Base-by-base conservation (phyloP, 768 basidiomycete genomes). In the Lactifluus subvellereus region DNA sequence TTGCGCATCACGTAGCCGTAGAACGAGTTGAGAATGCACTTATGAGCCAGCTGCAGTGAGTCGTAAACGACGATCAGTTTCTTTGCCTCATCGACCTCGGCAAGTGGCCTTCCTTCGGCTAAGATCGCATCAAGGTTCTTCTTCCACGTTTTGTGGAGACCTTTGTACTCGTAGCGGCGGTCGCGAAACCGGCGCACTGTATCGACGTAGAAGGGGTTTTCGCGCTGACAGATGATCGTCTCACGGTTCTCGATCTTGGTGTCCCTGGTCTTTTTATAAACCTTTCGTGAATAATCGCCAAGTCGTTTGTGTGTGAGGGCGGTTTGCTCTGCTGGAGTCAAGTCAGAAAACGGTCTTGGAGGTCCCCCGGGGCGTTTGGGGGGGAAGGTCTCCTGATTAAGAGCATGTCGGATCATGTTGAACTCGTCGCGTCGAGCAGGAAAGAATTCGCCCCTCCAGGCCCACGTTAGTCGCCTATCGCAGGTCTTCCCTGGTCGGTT, bases 1-100 rank as follows among this genome's bases (percentile, higher is more conserved):
- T 99, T 98, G 45, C 97, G 86, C 97, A 98, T 98, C 72, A 99
- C 96, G 69, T 99, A 99, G 40, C 97, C 97, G 72, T 99, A 99
- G 81, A 99, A 99, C 3, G 97, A 98, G 79, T 99, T 99, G 67
- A 99, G 84, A 72, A 99, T 99, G 72, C 95, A 98, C 78, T 99
- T 99, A 82, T 99, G 97, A 4, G 97, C 97, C 32, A 99, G 87
- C 74, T 99, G 97, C 38, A 99, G 82, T 4, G 97, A 98, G 73
- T 98, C 97, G 76, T 98, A 99, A 10, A 99, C 75, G 27, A 99
- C 96, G 69, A 98, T 91, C 91, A 99, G 94, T 80, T 96, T 97
- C 80, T 90, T 98, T 43, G 97, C 96, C 74, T 99, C 97, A 65
- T 95, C 91, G 43, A 97, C 82, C 70, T 98, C 94, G 7, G 88